Evolutionary conservation across 495 filamentous ascomycete genomes (phyloP), one percentile per base, ranked within the genome.

Genomic region (Glutinoglossum americanum): DNA sequence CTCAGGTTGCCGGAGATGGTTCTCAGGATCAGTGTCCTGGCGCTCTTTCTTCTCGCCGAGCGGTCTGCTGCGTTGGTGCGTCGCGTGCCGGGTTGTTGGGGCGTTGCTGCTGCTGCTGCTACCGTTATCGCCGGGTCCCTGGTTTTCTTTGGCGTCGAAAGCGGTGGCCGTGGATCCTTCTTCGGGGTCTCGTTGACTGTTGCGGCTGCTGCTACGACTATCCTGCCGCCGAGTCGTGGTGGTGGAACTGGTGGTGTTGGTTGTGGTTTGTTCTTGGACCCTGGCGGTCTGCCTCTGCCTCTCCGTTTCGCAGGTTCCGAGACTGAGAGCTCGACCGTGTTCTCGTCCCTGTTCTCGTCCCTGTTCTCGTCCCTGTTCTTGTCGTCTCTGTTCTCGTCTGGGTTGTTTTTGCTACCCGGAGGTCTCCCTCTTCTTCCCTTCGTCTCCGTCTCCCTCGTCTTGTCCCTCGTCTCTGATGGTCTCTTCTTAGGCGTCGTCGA

Each of bases 1-100:
- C 73, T 76, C 23, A 73, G 71, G 44, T 73, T 71, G 61, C 45
- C 62, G 64, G n/a, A 67, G 65, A 51, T 65, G 27, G 77, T 75
- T 11, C 73, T 79, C 62, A 89, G 81, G 21, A 89, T 80, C 7
- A 93, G 66, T 6, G 79, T 76, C 49, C 81, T 76, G 3, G 81
- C 84, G 65, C 86, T 94, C 72, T 94, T 95, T 63, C 82, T 83
- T 63, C 86, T 80, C 2, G 89, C 90, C 0, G 88, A 94, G 8
- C 82, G 77, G 67, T 95, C 85, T 23, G 81, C 83, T 85, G 56
- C 76, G n/a, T n/a, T n/a, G n/a, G n/a, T n/a, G n/a, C n/a, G n/a
- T n/a, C n/a, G n/a, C n/a, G n/a, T n/a, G n/a, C n/a, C n/a, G n/a
- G n/a, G n/a, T n/a, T n/a, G n/a, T n/a, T n/a, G n/a, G n/a, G n/a